Evolutionary conservation across 805 yeast genomes (phyloP), one percentile per base, ranked within the genome.

Genomic region (Naumovozyma dairenensis): DNA sequence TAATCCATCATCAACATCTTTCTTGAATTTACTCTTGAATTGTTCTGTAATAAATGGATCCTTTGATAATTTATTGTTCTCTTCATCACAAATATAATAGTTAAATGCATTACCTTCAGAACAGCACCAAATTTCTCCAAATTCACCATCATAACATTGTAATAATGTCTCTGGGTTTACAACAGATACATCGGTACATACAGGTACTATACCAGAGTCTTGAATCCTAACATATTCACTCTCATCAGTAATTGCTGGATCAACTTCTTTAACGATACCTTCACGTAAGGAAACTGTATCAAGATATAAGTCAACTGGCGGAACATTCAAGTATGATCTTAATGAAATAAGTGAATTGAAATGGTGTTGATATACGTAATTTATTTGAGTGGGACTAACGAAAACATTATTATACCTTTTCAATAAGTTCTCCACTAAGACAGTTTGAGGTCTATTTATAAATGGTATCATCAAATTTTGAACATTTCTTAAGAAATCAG

Each of bases 81-180:
- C 48, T 6, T 34, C 34, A 16, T 28, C 34, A 3, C 75, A 75
- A 33, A 71, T 65, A 25, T 74, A 71, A 52, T 75, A 78, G 5
- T 74, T 72, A 9, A 66, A 55, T 19, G 76, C 79, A 45, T 80
- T 86, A 1, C 89, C 94, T 43, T 85, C 94, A 1, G 94, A 81
- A 42, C 82, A 74, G 2, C 89, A 93, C 97, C 97, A 92, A 25
- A 92, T 85, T 59, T 92, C 99, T 21, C 99, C 99, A 55, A 74
- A 77, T 56, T 92, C 98, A 6, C 97, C 96, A 33, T 77, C 78
- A 37, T 71, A 74, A 52, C 98, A 89, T 9, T 86, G 63, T 34
- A 66, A 63, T 29, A 71, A 58, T 0, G 96, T 89, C 52, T 92
- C 96, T 1, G 98, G 98, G 44, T 92, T 92, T 3, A 92, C 96